These are phyloP conservation scores for Arabidopsis lyrata DNA, from an alignment of 441 rosid genomes.

Conservation along the genomic window DNA sequence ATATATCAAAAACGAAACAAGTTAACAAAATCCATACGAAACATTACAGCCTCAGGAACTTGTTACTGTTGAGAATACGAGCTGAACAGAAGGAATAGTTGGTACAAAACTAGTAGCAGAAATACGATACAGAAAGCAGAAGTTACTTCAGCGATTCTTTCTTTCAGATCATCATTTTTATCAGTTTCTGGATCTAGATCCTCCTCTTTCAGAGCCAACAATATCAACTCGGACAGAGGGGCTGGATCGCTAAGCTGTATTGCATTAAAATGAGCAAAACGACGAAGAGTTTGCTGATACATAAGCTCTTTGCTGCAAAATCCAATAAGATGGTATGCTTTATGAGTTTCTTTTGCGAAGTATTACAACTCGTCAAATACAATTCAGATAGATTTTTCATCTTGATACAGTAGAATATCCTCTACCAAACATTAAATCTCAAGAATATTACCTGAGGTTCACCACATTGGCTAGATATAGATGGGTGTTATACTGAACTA, in stretches of 20 bases:
- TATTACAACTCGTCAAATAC: conserved; percentile 6
- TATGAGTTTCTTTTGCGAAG: conserved; percentile 11
- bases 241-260: conserved; percentile 88
- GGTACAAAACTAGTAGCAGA: conserved; percentile 4
- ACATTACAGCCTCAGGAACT: conserved; percentile 20
- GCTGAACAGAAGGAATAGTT: conserved; percentile 10
- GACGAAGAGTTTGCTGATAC: conserved; percentile 91
- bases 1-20: conserved; percentile 34
- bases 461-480: conserved; percentile 90
- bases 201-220: conserved; percentile 91
- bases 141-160: conserved; percentile 84
- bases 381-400: not conserved
- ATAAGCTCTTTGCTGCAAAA: conserved; percentile 89
- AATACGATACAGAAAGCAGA: conserved; percentile 29
- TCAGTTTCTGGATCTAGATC: conserved; percentile 66
- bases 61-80: not conserved
- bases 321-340: conserved; percentile 22
- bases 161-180: conserved; percentile 75
- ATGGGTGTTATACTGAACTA: conserved; percentile 91
- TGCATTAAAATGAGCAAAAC: conserved; percentile 90
- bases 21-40: conserved; percentile 25
- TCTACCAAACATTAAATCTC: conserved; percentile 7
- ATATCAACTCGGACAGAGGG: conserved; percentile 70
- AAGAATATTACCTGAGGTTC: conserved; percentile 71
- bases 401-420: conserved; percentile 18